These are phyloP conservation scores for Xanthoceras sorbifolium DNA, from an alignment of 345 rosid species.

Conservation along the genomic window DNA sequence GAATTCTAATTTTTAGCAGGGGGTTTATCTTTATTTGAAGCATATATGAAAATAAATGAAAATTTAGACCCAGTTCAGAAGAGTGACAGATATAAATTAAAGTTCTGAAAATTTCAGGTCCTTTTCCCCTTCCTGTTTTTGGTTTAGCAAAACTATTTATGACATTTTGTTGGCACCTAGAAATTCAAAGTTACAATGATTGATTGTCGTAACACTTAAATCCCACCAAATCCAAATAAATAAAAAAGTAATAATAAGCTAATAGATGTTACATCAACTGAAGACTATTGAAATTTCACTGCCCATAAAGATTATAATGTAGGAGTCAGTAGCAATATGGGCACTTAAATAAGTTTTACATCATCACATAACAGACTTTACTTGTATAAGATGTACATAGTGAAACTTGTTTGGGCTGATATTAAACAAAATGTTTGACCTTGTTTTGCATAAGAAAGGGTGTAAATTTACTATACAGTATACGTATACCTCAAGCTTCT, in stretches of 20 bases:
- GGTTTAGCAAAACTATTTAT: neutral
- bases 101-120: neutral
- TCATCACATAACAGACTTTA: neutral
- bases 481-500: slow-evolving; percentile 16
- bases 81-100: neutral
- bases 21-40: neutral
- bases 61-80: neutral
- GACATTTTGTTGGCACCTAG: neutral
- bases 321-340: neutral
- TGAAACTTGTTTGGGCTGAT: slow-evolving; percentile 7
- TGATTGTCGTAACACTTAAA: no score
- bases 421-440: slow-evolving; percentile 10
- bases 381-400: slow-evolving; percentile 14
- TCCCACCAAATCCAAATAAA: neutral
- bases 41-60: neutral
- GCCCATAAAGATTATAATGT: neutral
- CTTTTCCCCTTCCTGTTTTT: neutral
- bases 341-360: neutral
- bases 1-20: neutral
- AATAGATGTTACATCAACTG: neutral
- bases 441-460: slow-evolving; percentile 14
- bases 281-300: neutral
- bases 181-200: no score
- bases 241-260: neutral
- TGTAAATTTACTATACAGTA: slow-evolving; percentile 9